Evolutionary conservation across 2,329 filamentous ascomycete genomes (phyloP).

Genomic region (Trichoderma lentiforme): DNA sequence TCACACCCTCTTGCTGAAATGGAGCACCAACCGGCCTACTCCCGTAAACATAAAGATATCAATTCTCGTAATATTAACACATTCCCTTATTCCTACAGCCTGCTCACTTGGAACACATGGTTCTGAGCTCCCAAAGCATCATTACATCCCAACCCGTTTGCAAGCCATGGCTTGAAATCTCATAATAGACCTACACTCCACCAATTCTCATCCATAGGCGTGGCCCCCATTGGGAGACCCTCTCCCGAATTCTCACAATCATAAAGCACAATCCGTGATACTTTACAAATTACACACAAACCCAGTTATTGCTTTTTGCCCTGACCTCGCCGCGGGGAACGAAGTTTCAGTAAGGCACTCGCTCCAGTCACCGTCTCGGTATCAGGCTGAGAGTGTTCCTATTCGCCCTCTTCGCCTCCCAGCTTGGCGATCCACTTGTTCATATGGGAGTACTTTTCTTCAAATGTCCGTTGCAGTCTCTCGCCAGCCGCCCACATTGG

Average conservation of each 20-base stretch:
- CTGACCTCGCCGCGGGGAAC: background rate
- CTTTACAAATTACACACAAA: background rate
- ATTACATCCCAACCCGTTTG: background rate
- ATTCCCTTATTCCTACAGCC: slow-evolving; percentile 3
- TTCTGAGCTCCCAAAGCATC: background rate
- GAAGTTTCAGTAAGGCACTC: background rate
- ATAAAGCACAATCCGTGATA: background rate
- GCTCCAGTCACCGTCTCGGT: background rate
- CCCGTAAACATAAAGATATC: background rate
- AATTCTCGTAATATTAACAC: background rate
- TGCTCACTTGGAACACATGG: background rate
- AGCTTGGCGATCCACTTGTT: slow-evolving; percentile 58
- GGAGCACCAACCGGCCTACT: background rate
- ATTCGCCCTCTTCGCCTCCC: slow-evolving; percentile 36
- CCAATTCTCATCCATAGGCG: background rate
- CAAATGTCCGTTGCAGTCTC: slow-evolving; percentile 55
- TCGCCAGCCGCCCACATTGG: slow-evolving; percentile 55
- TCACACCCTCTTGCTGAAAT: background rate
- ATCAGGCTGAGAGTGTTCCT: background rate
- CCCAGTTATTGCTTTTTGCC: background rate
- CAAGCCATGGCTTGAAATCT: background rate
- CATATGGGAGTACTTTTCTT: slow-evolving; percentile 59
- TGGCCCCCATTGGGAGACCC: background rate
- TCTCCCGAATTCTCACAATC: background rate
- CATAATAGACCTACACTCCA: background rate